Base-by-base conservation (phyloP, 1,284 basidiomycete species). In the Sanghuangporus sanghuang region DNA sequence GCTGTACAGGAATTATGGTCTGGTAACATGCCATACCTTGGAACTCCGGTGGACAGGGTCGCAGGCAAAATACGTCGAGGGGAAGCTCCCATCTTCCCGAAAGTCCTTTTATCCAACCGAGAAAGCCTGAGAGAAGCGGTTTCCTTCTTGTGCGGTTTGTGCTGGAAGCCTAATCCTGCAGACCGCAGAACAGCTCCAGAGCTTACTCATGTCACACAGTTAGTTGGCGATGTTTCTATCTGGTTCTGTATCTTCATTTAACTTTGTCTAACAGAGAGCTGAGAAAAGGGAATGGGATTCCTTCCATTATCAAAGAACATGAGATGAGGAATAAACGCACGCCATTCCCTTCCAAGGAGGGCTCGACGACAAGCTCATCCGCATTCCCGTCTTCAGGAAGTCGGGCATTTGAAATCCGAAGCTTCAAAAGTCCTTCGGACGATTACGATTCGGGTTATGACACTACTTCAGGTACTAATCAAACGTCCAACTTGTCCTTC, bases 1-100 rank as follows among this genome's bases (percentile, higher is more conserved):
- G n/a, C 21, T 27, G n/a, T 32, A 14, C 38, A 59, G 57, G 57
- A 59, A 48, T 6, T 59, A 49, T 59, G 57, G 57, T 59, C 57
- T 46, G 57, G 57, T 16, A 23, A 49, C 1, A 16, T 46, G 8
- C 57, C 57, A 18, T 59, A 59, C 16, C n/a, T 2, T 35, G 46
- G 32, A 18, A 59, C 27, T n/a, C 21, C 42, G 9, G 16, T 39
- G 9, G 57, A 48, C 14, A 23, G 57, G 2, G 57, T 59, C 21
- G 3, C 40, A 35, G 11, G 16, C n/a, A 48, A 11, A 42, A 59
- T 59, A 14, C 3, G n/a, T 5, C 16, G 36, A 38, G 57, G 44
- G 1, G 8, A 12, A 12, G 2, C n/a, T 6, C 57, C 57, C 6
- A 27, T 32, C 16, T 49, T 48, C 21, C 57, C 35, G 14, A 18